Base-by-base conservation (phyloP, 306 rosid genomes). In the Myrica gale region DNA sequence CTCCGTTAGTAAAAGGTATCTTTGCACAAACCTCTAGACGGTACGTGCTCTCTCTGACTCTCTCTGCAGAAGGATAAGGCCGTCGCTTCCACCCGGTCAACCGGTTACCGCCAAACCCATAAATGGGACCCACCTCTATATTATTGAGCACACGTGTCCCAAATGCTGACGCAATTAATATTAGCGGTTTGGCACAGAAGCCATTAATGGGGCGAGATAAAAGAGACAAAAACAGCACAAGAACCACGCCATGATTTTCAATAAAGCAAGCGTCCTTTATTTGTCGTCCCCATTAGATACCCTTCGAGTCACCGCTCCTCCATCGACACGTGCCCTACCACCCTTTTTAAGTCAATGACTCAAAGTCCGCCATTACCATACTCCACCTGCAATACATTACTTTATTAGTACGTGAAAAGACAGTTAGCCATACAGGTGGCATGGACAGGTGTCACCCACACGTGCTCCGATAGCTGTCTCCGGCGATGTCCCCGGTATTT, bases 121-220 rank as follows among this genome's bases (percentile, higher is more conserved):
- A 16, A 70, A 16, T 12, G 7, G 82, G 85, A 54, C 80, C 86
- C 74, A 51, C 82, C 12, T 23, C 16, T 79, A 43, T 15, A 87
- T 84, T 70, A 87, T 91, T 86, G 87, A 68, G 71, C 6, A 88
- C 89, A 87, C 93, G 88, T 91, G 90, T 88, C 91, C 52, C 55
- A 9, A 72, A 68, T 50, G 87, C 39, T 88, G 88, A 91, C 74
- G 84, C 83, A 71, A 80, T 83, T 23, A 79, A 76, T 82, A 51
- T 37, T 62, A 42, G 77, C 58, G 77, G 70, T 69, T 69, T 85
- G 77, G 76, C 48, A 78, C 51, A n/a, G 72, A 52, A 73, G 76
- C 77, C 71, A 58, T 70, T 7, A 76, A 73, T 82, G 39, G 26
- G 20, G 17, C 53, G 50, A 32, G 68, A 41, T 1, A 15, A 60